phyloP scores from a whole-genome alignment of 805 yeast species.

The Hanseniaspora pseudoguilliermondii region DNA sequence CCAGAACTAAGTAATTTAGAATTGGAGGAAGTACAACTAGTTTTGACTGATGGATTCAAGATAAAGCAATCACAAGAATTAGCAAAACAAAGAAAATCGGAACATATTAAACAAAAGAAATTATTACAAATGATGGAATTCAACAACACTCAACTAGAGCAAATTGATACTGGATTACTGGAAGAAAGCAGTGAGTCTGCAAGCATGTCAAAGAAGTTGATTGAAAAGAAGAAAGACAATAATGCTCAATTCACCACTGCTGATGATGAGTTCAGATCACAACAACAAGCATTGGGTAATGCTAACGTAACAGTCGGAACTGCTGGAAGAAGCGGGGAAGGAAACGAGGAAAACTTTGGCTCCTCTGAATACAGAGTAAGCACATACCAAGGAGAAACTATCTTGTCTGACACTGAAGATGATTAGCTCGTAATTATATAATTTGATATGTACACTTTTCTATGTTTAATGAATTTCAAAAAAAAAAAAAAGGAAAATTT shows the following conservation, averaged over 20 bases:
- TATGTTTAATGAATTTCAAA: not conserved
- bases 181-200: constrained; percentile 7
- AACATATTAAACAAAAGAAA: constrained; percentile 12
- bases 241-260: not conserved
- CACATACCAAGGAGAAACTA: constrained; percentile 11
- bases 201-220: not conserved
- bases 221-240: not conserved
- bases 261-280: constrained; percentile 9
- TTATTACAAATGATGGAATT: constrained; percentile 12
- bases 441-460: not conserved
- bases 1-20: constrained; percentile 88
- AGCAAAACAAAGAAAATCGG: constrained; percentile 35
- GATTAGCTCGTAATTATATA: not conserved
- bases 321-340: constrained; percentile 1
- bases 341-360: not conserved
- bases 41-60: constrained; percentile 75
- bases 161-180: constrained; percentile 3
- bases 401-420: constrained; percentile 12
- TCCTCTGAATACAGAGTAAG: constrained; percentile 9
- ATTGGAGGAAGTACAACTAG: constrained; percentile 77
- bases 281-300: constrained; percentile 4
- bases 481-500: no score
- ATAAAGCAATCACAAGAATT: constrained; percentile 50
- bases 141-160: constrained; percentile 11
- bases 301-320: not conserved